A percentile compares a stretch with the other conserved stretches of the same genome.
Conservation (phyloP, 2,329 filamentous ascomycete species). For the Endoconidiophora polonica region DNA sequence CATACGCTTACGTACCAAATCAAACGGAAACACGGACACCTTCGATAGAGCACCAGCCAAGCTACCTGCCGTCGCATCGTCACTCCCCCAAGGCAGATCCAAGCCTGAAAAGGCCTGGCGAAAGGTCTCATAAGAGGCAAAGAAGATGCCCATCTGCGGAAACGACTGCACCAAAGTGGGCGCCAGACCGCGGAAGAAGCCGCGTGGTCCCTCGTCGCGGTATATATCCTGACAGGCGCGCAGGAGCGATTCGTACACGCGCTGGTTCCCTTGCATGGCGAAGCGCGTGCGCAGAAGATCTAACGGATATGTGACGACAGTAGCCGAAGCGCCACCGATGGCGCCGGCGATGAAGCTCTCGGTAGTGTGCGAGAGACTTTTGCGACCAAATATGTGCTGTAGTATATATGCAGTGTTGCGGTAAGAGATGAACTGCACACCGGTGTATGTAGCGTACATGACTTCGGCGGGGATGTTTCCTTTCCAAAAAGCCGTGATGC, state of each 20-base stretch:
- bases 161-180: slow-evolving; percentile 78
- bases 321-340: slow-evolving; percentile 64
- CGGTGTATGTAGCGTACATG: slow-evolving; percentile 83
- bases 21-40: slow-evolving; percentile 79
- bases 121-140: slow-evolving; percentile 70
- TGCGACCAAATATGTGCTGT: slow-evolving; percentile 24
- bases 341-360: slow-evolving; percentile 77
- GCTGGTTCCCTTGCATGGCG: slow-evolving; percentile 73
- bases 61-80: slow-evolving; percentile 70
- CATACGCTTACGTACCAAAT: slow-evolving; percentile 79
- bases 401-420: slow-evolving; percentile 55
- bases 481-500: slow-evolving; percentile 82
- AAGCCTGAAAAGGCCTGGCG: slow-evolving; percentile 39
- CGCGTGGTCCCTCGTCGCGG: slow-evolving; percentile 53
- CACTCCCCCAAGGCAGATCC: slow-evolving; percentile 52
- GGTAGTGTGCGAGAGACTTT: slow-evolving; percentile 42
- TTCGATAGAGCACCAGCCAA: slow-evolving; percentile 69
- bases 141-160: slow-evolving; percentile 95
- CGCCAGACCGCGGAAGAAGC: slow-evolving; percentile 76
- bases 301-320: slow-evolving; percentile 73
- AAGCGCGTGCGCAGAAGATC: slow-evolving; percentile 89
- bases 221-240: slow-evolving; percentile 57
- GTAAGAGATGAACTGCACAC: slow-evolving; percentile 80
- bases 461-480: slow-evolving; percentile 92
- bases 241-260: slow-evolving; percentile 59